A percentile compares a stretch with the other conserved stretches of the same genome.
These are phyloP conservation scores for Rhynchosporium graminicola DNA, from an alignment of 2,329 filamentous ascomycete species.

Conservation along the genomic window DNA sequence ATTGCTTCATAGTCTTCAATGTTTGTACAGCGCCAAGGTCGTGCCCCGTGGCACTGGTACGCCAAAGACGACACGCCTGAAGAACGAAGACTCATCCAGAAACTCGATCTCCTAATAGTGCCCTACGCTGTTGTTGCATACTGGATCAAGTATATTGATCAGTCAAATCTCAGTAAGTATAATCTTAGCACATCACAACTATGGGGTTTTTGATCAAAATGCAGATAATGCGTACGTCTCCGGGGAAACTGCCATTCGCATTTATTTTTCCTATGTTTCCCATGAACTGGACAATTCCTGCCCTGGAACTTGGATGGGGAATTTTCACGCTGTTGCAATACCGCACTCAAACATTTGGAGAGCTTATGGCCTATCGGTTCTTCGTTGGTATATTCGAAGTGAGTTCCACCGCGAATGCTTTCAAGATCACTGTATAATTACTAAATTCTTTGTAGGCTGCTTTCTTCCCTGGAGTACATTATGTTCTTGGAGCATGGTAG, in stretches of 20 bases:
- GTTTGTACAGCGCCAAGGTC: conserved; percentile 28
- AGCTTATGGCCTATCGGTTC: conserved; percentile 55
- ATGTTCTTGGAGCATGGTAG: conserved; percentile 43
- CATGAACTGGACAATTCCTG: conserved; percentile 36
- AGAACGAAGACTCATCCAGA: conserved; percentile 54
- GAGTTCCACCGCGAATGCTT: neutral
- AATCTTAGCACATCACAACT: neutral
- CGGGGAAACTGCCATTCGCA: conserved; percentile 35
- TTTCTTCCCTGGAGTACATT: conserved; percentile 43
- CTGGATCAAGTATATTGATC: conserved; percentile 46
- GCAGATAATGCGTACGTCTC: conserved; percentile 40
- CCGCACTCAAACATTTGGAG: conserved; percentile 47
- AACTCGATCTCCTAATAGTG: conserved; percentile 57
- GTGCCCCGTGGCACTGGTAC: conserved; percentile 47
- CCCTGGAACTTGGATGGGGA: conserved; percentile 34
- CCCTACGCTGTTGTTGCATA: conserved; percentile 57
- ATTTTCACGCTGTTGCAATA: conserved; percentile 37
- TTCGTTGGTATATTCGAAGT: conserved; percentile 56
- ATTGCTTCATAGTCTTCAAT: conserved; percentile 6
- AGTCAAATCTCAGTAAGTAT: conserved; percentile 33
- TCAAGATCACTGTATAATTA: neutral
- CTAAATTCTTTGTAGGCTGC: conserved; percentile 32
- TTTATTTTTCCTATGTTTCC: conserved; percentile 37
- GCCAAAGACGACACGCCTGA: conserved; percentile 50
- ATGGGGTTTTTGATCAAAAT: conserved; percentile 12